Evolutionary conservation across 306 rosid genomes (phyloP).

Genomic region (Vachellia collinsii): DNA sequence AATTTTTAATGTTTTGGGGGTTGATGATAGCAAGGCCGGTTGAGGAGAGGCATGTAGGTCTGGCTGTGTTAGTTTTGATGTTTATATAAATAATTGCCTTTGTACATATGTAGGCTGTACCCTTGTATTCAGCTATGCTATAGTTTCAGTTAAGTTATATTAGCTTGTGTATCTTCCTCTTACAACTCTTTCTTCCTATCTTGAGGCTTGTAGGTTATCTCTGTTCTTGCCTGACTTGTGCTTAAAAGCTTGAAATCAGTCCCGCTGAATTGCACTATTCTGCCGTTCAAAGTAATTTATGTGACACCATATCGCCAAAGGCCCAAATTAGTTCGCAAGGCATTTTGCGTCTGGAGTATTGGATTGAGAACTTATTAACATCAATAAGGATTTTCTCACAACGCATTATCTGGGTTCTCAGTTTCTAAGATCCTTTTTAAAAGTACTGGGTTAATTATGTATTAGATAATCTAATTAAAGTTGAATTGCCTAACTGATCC

Average conservation of each 20-base stretch:
- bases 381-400: background rate
- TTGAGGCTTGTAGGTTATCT: background rate
- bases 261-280: background rate
- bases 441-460: background rate
- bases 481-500: background rate
- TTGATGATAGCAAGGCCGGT: background rate
- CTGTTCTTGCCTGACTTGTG: background rate
- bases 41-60: slow-evolving; percentile 45
- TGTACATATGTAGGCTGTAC: slow-evolving; percentile 33
- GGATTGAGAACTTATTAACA: background rate
- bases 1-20: background rate
- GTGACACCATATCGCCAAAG: background rate
- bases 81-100: background rate
- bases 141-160: background rate
- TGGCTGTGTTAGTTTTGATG: slow-evolving; percentile 35
- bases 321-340: background rate
- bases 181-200: background rate
- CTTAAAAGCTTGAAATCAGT: background rate
- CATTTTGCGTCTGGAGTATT: background rate
- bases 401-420: background rate
- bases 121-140: slow-evolving; percentile 33
- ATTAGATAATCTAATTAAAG: background rate
- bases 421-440: background rate
- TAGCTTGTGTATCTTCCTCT: background rate
- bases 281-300: background rate